Conservation (phyloP, 768 basidiomycete genomes). For the Crucibulum laeve region DNA sequence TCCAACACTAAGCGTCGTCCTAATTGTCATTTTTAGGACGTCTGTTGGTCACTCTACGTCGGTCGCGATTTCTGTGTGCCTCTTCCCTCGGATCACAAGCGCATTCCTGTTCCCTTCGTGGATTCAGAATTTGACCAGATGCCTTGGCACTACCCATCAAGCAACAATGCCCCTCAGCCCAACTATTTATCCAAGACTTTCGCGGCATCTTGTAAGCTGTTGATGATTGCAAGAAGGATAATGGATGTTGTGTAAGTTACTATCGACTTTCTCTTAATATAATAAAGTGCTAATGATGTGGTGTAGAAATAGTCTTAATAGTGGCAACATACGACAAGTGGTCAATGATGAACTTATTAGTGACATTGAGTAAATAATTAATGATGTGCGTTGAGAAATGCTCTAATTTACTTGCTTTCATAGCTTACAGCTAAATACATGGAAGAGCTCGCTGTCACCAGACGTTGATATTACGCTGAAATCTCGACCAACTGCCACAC, state of each 20-base stretch:
- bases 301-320: conserved; percentile 39
- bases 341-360: conserved; percentile 44
- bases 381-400: too few species aligned
- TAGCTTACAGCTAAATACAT: conserved; percentile 43
- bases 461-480: conserved; percentile 48
- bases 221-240: conserved; percentile 44
- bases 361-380: conserved; percentile 48
- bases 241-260: conserved; percentile 50
- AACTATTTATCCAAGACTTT: conserved; percentile 43
- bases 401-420: background rate
- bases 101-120: conserved; percentile 43
- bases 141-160: conserved; percentile 37
- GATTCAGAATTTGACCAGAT: conserved; percentile 45
- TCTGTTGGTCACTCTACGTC: conserved; percentile 65
- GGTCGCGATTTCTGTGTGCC: conserved; percentile 54
- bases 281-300: background rate
- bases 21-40: conserved; percentile 34
- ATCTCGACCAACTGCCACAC: conserved; percentile 41
- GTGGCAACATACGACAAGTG: conserved; percentile 30
- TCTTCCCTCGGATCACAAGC: conserved; percentile 27
- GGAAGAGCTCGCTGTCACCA: conserved; percentile 39
- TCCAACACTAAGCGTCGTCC: background rate
- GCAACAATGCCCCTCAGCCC: conserved; percentile 34
- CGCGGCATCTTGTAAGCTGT: conserved; percentile 42
- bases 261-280: background rate